phyloP scores from a whole-genome alignment of 2,329 filamentous ascomycete species.

The Cladosporium sp. region DNA sequence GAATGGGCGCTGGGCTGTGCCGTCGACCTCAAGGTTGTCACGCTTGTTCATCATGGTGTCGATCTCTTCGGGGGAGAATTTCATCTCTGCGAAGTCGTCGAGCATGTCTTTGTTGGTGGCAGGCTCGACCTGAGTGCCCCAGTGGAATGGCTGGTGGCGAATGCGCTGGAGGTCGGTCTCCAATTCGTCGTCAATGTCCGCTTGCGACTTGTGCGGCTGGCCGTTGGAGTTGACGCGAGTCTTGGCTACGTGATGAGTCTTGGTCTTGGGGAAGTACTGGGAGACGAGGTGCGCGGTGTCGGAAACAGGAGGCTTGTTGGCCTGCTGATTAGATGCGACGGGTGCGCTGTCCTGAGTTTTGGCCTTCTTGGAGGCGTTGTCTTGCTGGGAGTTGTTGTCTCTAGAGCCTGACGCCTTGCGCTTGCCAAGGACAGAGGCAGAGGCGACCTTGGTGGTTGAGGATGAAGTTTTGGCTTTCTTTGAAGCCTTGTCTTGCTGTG shows the following conservation, averaged over 20 bases:
- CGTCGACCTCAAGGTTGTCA: background rate
- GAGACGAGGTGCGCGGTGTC: constrained; percentile 14
- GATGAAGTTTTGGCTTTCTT: no score
- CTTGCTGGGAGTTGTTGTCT: no score
- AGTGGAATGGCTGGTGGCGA: background rate
- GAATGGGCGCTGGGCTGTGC: background rate
- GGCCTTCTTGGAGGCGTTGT: no score
- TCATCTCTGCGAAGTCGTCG: constrained; percentile 12
- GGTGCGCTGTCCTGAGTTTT: no score
- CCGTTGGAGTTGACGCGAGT: constrained; percentile 1
- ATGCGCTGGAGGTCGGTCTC: background rate
- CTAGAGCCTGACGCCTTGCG: background rate
- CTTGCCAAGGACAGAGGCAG: background rate
- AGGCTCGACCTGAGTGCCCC: background rate
- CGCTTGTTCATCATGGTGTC: background rate
- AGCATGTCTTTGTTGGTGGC: background rate
- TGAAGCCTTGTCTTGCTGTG: no score
- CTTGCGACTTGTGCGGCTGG: background rate
- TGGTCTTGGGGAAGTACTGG: constrained; percentile 13
- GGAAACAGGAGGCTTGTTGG: constrained; percentile 6
- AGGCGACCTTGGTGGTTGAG: no score
- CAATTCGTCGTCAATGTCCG: background rate
- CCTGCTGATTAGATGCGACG: constrained; percentile 16
- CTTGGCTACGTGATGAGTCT: constrained; percentile 12
- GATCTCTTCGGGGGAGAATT: background rate